Evolutionary conservation across 1,284 basidiomycete species (phyloP), one percentile per base, ranked within the genome.

Genomic region (Phellopilus nigrolimitatus): DNA sequence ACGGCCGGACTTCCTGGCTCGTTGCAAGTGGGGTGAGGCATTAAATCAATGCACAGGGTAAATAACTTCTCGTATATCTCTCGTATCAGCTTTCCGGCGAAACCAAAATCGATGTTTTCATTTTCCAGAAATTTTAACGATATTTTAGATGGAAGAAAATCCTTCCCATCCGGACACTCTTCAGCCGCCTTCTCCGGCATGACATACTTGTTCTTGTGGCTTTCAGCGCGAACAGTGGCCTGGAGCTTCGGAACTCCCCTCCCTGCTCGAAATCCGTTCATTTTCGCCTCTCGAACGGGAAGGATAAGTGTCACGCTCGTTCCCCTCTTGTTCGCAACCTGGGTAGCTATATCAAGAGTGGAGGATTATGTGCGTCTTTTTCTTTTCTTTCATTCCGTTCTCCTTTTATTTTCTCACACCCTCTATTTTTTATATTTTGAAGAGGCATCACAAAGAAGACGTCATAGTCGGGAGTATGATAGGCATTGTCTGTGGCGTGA

Each of bases 391-490:
- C 38, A 19, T 24, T 47, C n/a, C n/a, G n/a, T n/a, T n/a, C n/a
- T n/a, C n/a, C n/a, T n/a, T n/a, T n/a, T n/a, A n/a, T n/a, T n/a
- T n/a, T n/a, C n/a, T n/a, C n/a, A n/a, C n/a, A n/a, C 40, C 38
- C 13, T 42, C 47, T 34, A 51, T 34, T 13, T 30, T 25, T 22
- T 27, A 49, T 31, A 46, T 15, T 34, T 39, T 24, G 5, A 59
- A 85, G 82, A 68, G 77, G 57, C 82, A 85, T 62, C 80, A 84
- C 64, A 80, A 78, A 63, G 81, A 83, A 64, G 82, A 85, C 59
- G 75, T 84, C 10, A 74, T 84, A 45, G 76, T 76, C 7, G 82
- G 82, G 10, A 73, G 75, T 55, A 56, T 78, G 15, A 76, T 85
- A 47, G 82, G 82, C 34, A 68, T 75, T 4, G 36, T 72, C 21